Conservation (phyloP, 148 eudicot genomes). For the Camellia japonica region DNA sequence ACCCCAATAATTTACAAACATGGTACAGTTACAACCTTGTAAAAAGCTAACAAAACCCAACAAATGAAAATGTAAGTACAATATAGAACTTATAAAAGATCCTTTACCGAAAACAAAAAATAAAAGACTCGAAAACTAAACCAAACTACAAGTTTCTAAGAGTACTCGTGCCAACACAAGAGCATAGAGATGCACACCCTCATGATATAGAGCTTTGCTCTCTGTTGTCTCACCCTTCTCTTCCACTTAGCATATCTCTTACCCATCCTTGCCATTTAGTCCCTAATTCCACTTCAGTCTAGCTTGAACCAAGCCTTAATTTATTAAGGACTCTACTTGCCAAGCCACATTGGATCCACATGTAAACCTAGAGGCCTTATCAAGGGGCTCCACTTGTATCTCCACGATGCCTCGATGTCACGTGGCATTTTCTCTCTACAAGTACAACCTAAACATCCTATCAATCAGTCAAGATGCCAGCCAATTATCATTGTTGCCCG, state of each 20-base stretch:
- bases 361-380: too few species aligned
- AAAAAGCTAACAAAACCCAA: neutral
- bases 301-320: neutral
- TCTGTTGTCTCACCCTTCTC: slow-evolving; percentile 43
- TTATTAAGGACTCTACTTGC: slow-evolving; percentile 1
- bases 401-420: neutral
- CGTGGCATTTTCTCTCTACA: neutral
- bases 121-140: neutral
- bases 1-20: neutral
- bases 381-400: slow-evolving; percentile 12
- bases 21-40: neutral
- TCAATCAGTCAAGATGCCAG: neutral
- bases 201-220: slow-evolving; percentile 45
- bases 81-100: neutral
- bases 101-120: neutral
- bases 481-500: neutral
- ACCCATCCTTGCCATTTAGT: slow-evolving; percentile 24
- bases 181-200: slow-evolving; percentile 56
- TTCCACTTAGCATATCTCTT: slow-evolving; percentile 44
- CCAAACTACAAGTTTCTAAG: neutral
- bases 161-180: slow-evolving; percentile 35
- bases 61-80: slow-evolving; percentile 8
- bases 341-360: too few species aligned
- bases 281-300: neutral
- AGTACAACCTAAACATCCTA: neutral